Percentiles rank a stretch among this genome's conserved stretches.
phyloP scores from a whole-genome alignment of 345 rosid genomes.

The Sonneratia alba region DNA sequence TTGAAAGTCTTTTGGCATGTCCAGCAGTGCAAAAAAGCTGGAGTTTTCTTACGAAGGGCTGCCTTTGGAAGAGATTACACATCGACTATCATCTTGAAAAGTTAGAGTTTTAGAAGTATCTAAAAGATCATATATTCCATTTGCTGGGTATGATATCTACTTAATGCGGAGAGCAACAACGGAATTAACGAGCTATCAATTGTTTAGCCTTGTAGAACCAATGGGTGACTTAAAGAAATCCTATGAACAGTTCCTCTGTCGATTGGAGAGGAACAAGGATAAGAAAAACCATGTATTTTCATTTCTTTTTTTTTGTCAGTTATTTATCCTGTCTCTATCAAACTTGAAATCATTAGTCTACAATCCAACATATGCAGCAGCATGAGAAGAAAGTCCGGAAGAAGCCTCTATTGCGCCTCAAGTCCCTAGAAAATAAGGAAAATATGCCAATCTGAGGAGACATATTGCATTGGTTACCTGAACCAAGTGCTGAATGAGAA shows the following conservation, averaged over 20 bases:
- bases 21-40: too few relatives aligned
- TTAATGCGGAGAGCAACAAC: neutral
- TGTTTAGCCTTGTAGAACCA: slow-evolving; percentile 79
- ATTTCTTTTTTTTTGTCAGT: slow-evolving; percentile 7
- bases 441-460: slow-evolving; percentile 7
- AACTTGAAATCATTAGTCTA: slow-evolving; percentile 11
- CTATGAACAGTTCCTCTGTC: slow-evolving; percentile 65
- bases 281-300: slow-evolving; percentile 50
- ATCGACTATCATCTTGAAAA: neutral
- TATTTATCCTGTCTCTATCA: slow-evolving; percentile 3
- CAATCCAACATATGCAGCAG: slow-evolving; percentile 20
- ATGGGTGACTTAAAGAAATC: slow-evolving; percentile 74
- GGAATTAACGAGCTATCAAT: neutral
- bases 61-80: neutral
- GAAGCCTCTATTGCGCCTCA: neutral
- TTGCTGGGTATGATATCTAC: neutral
- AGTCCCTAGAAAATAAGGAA: slow-evolving; percentile 21
- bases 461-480: neutral
- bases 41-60: neutral
- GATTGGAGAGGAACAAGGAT: slow-evolving; percentile 54
- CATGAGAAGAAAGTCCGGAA: slow-evolving; percentile 24
- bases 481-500: neutral
- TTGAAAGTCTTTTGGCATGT: too few relatives aligned
- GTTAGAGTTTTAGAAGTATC: neutral
- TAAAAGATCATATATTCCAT: neutral